A percentile compares a stretch with the other conserved stretches of the same genome.
phyloP scores from a whole-genome alignment of 2,329 filamentous ascomycete genomes.

The Sphaceloma murrayae region DNA sequence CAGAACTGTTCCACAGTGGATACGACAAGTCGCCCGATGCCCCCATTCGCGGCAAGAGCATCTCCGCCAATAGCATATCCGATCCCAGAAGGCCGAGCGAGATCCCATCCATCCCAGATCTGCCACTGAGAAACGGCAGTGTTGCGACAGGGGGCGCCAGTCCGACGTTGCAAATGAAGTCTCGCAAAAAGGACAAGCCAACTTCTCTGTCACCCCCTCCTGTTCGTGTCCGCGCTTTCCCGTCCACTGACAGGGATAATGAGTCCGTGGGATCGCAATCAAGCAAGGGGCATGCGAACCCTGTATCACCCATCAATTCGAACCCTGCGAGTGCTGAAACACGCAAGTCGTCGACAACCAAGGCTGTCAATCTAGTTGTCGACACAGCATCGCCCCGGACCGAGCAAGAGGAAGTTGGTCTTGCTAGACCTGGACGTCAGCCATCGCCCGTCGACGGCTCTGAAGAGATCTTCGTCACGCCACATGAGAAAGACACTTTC shows the following conservation, averaged over 20 bases:
- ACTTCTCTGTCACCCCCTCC: conserved; percentile 8
- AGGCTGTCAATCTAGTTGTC: conserved; percentile 7
- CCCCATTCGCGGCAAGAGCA: conserved; percentile 40
- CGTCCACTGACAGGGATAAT: background rate
- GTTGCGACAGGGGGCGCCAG: background rate
- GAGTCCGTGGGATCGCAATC: background rate
- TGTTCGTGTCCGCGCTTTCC: background rate
- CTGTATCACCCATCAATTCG: background rate
- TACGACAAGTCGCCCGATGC: conserved; percentile 65
- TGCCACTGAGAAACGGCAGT: conserved; percentile 11
- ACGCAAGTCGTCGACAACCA: conserved; percentile 1
- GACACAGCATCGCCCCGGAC: conserved; percentile 7
- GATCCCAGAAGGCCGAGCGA: conserved; percentile 10
- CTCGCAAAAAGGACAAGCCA: conserved; percentile 12
- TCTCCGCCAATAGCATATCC: conserved; percentile 30
- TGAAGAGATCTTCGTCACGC: conserved; percentile 11
- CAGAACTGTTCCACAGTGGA: conserved; percentile 61
- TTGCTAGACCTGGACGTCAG: background rate
- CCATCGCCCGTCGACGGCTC: background rate
- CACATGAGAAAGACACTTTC: conserved; percentile 11
- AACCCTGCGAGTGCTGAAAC: background rate
- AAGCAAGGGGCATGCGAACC: conserved; percentile 11
- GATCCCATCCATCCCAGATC: conserved; percentile 16
- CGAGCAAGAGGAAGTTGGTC: conserved; percentile 7
- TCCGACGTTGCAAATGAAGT: conserved; percentile 8